Percentiles rank a stretch among this genome's conserved stretches.
These are phyloP conservation scores for Aspergillus sp. DNA, from an alignment of 2,329 filamentous ascomycete species.

Conservation along the genomic window DNA sequence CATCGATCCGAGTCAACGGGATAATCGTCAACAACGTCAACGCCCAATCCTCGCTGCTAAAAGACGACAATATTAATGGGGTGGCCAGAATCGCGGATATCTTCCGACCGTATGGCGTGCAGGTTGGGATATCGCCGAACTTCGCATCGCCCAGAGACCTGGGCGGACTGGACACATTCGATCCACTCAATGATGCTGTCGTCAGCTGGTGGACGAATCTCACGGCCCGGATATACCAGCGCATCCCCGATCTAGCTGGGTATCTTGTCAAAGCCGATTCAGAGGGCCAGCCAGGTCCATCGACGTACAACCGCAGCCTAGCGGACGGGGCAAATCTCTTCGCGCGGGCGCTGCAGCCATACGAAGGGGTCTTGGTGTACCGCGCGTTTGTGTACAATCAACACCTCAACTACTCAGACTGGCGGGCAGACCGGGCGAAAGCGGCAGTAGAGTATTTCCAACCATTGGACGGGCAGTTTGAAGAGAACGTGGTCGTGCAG, in stretches of 20 bases:
- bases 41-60: slow-evolving; percentile 52
- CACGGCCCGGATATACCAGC: slow-evolving; percentile 51
- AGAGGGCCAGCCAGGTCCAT: slow-evolving; percentile 61
- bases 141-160: neutral
- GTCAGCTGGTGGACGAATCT: slow-evolving; percentile 37
- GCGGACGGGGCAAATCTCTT: slow-evolving; percentile 63
- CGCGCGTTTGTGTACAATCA: slow-evolving; percentile 64
- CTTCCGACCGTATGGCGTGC: neutral
- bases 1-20: slow-evolving; percentile 59
- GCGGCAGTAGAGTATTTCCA: slow-evolving; percentile 61
- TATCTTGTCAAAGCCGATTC: slow-evolving; percentile 65
- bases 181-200: neutral
- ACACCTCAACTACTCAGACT: slow-evolving; percentile 49
- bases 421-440: slow-evolving; percentile 61
- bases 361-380: slow-evolving; percentile 60
- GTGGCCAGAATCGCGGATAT: neutral
- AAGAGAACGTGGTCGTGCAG: slow-evolving; percentile 63
- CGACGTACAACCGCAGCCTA: slow-evolving; percentile 62
- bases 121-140: neutral
- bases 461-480: slow-evolving; percentile 56
- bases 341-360: slow-evolving; percentile 48
- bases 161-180: neutral
- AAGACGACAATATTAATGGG: slow-evolving; percentile 17
- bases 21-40: slow-evolving; percentile 66
- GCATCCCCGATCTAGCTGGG: slow-evolving; percentile 59